Percentiles rank a stretch among this genome's conserved stretches.
phyloP scores from a whole-genome alignment of 2,329 filamentous ascomycete genomes.

The Fusarium ramigenum region DNA sequence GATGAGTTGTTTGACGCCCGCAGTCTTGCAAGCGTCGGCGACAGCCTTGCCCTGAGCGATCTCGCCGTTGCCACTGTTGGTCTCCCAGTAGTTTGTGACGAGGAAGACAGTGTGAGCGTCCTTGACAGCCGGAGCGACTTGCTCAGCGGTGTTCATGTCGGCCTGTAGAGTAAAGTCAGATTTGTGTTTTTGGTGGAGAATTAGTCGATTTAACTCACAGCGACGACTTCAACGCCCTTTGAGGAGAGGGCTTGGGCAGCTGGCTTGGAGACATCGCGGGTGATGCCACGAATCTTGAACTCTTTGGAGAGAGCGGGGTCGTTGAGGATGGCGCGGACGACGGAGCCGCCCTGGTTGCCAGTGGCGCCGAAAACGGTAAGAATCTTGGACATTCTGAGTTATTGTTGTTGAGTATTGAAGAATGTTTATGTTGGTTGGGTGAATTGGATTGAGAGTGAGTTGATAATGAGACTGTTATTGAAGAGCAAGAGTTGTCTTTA shows the following conservation, averaged over 20 bases:
- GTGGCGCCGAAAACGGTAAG: slow-evolving; percentile 59
- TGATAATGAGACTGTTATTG: neutral
- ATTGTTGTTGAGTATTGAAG: too few species aligned
- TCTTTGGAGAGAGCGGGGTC: slow-evolving; percentile 56
- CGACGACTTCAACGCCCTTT: slow-evolving; percentile 55
- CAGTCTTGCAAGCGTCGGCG: slow-evolving; percentile 55
- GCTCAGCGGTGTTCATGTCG: slow-evolving; percentile 51
- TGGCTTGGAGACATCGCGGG: slow-evolving; percentile 54
- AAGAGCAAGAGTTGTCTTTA: neutral
- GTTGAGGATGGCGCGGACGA: slow-evolving; percentile 55
- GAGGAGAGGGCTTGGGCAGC: slow-evolving; percentile 51
- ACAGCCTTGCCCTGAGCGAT: slow-evolving; percentile 56
- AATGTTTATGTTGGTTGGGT: accelerated
- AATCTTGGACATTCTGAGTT: slow-evolving; percentile 48
- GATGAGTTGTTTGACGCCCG: slow-evolving; percentile 56
- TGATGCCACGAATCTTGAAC: slow-evolving; percentile 58
- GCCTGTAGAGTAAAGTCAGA: slow-evolving; percentile 42
- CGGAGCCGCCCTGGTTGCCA: slow-evolving; percentile 60
- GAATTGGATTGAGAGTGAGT: neutral
- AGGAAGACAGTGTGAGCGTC: slow-evolving; percentile 56
- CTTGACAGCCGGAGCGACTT: slow-evolving; percentile 51
- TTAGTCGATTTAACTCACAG: slow-evolving; percentile 34
- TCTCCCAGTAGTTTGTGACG: slow-evolving; percentile 53
- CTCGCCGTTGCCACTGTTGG: slow-evolving; percentile 48
- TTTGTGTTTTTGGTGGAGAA: neutral